A percentile compares a stretch with the other conserved stretches of the same genome.
phyloP scores from a whole-genome alignment of 768 basidiomycete species.

The Tulasnella sp. region DNA sequence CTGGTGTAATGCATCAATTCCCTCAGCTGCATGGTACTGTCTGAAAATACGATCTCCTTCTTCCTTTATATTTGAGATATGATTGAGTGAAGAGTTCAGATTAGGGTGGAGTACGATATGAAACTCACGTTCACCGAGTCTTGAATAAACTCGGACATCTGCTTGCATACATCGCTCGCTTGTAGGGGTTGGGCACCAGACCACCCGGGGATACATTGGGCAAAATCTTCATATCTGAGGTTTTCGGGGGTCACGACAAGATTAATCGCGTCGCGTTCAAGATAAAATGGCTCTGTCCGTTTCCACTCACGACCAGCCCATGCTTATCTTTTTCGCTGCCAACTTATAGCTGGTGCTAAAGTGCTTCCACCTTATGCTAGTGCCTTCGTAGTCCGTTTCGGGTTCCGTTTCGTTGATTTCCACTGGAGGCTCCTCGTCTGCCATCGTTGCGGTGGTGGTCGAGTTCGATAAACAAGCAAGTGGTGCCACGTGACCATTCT shows the following conservation, averaged over 20 bases:
- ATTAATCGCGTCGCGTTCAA: background rate
- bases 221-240: constrained; percentile 19
- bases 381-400: constrained; percentile 2
- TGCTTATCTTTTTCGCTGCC: constrained; percentile 24
- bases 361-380: constrained; percentile 24
- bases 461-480: background rate
- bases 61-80: background rate
- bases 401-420: background rate
- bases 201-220: constrained; percentile 19
- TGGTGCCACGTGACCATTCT: background rate
- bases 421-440: background rate
- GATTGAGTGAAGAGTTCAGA: background rate
- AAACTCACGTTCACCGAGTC: constrained; percentile 14
- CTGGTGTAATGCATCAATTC: constrained; percentile 19
- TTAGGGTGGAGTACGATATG: background rate
- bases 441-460: background rate
- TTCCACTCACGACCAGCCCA: constrained; percentile 24
- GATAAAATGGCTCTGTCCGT: background rate
- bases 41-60: constrained; percentile 14
- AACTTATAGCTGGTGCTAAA: constrained; percentile 22
- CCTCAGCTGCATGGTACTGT: constrained; percentile 18
- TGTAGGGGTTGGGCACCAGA: background rate
- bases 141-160: constrained; percentile 19
- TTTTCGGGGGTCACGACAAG: background rate
- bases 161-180: background rate